Conservation (phyloP, 139 green algal species). For the Trebouxia sp. region DNA sequence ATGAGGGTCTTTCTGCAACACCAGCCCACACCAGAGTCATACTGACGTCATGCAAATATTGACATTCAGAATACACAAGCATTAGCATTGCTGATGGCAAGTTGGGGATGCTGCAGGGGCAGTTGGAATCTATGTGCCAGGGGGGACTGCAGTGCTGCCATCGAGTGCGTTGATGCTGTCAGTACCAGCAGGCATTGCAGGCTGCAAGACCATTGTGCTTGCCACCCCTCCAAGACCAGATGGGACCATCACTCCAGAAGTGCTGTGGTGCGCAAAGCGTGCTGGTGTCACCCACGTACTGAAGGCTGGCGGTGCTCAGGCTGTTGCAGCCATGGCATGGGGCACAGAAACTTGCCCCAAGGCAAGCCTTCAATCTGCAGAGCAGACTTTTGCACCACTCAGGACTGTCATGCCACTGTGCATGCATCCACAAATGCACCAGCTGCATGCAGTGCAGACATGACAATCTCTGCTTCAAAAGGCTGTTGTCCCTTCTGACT, state of each 20-base stretch:
- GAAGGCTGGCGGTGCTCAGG: conserved; percentile 91
- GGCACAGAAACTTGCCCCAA: conserved; percentile 93
- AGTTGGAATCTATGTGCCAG: conserved; percentile 97
- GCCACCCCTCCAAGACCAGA: conserved; percentile 90
- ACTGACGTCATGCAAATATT: background rate
- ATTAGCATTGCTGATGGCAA: background rate
- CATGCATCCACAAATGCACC: too few relatives aligned
- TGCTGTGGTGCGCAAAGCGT: conserved; percentile 96
- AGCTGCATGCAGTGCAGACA: too few relatives aligned
- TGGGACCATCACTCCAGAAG: conserved; percentile 76
- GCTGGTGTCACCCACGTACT: conserved; percentile 96
- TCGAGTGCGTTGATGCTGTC: conserved; percentile 95
- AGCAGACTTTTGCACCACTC: too few relatives aligned
- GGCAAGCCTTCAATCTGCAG: too few relatives aligned
- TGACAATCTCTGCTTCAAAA: too few relatives aligned
- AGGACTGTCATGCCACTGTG: too few relatives aligned
- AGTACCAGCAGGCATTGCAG: conserved; percentile 86
- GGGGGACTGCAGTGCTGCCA: conserved; percentile 95
- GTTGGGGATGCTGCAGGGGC: conserved; percentile 29
- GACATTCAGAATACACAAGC: too few relatives aligned
- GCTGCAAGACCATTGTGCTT: conserved; percentile 93
- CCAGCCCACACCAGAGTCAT: background rate
- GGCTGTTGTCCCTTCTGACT: too few relatives aligned
- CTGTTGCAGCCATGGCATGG: conserved; percentile 96
- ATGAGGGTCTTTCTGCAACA: background rate